Percentiles rank a stretch among this genome's conserved stretches.
These are phyloP conservation scores for Diaporthe aspalathi DNA, from an alignment of 2,329 filamentous ascomycete species.

Conservation along the genomic window DNA sequence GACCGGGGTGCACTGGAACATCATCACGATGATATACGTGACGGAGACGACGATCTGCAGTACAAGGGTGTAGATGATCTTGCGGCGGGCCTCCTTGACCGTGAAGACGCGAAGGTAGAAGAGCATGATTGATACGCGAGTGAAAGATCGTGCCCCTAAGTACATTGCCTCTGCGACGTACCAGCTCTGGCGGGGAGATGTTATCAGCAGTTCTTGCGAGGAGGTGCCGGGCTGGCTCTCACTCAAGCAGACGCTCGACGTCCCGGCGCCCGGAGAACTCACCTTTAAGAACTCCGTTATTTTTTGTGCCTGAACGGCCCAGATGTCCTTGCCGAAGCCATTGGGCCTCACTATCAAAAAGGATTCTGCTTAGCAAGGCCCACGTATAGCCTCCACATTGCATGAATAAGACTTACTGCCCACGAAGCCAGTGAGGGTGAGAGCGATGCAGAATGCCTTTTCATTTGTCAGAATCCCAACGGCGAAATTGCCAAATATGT, in stretches of 20 bases:
- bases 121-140: not conserved
- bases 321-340: not conserved
- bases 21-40: slow-evolving; percentile 54
- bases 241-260: not conserved
- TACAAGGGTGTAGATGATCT: slow-evolving; percentile 1
- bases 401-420: not conserved
- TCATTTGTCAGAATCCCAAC: not conserved
- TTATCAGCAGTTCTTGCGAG: not conserved
- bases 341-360: not conserved
- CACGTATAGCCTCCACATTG: not conserved
- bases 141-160: not conserved
- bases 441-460: not conserved
- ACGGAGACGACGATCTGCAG: slow-evolving; percentile 44
- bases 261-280: not conserved
- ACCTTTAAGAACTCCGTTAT: not conserved
- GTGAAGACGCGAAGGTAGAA: slow-evolving; percentile 23
- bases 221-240: not conserved
- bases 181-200: not conserved
- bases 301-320: not conserved
- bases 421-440: not conserved
- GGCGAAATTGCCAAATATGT: not conserved
- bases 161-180: slow-evolving; percentile 2
- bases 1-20: slow-evolving; percentile 66
- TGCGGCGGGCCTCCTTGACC: not conserved
- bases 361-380: not conserved